phyloP scores from a whole-genome alignment of 305 asterid genomes.

The Fraxinus albicans region DNA sequence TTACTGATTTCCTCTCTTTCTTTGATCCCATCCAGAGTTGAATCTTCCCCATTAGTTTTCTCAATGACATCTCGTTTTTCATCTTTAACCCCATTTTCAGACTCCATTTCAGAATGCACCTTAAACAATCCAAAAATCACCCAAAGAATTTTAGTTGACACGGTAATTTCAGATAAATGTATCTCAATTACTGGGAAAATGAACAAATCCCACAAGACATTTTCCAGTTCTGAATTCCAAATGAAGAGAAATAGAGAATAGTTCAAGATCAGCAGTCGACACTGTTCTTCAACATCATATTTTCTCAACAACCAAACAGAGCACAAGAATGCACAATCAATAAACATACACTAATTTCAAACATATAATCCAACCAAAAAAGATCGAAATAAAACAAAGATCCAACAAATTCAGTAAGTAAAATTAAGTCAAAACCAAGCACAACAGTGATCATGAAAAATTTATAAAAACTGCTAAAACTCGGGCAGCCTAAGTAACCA shows the following conservation, averaged over 20 bases:
- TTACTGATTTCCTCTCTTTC: conserved; percentile 36
- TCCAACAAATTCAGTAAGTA: conserved; percentile 22
- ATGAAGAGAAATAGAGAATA: background rate
- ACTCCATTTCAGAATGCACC: conserved; percentile 47
- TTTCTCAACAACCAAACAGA: conserved; percentile 15
- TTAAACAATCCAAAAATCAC: conserved; percentile 1
- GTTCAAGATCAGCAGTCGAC: conserved; percentile 7
- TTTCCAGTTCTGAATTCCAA: background rate
- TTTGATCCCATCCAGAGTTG: conserved; percentile 42
- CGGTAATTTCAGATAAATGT: background rate
- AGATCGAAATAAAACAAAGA: conserved; percentile 21
- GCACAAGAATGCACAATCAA: conserved; percentile 12
- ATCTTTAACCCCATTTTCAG: conserved; percentile 70
- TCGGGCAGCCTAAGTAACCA: background rate
- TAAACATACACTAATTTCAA: background rate
- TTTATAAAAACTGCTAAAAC: background rate
- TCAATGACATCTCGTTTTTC: conserved; percentile 45
- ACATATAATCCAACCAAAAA: conserved; percentile 16
- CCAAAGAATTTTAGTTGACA: background rate
- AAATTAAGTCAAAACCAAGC: background rate
- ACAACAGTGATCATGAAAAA: background rate
- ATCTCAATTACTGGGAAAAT: background rate
- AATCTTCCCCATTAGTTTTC: conserved; percentile 34
- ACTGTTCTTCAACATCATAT: background rate
- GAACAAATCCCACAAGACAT: conserved; percentile 9